A percentile compares a stretch with the other conserved stretches of the same genome.
Evolutionary conservation across 805 yeast genomes (phyloP).

Genomic region (Saccharomycopsis sp.): DNA sequence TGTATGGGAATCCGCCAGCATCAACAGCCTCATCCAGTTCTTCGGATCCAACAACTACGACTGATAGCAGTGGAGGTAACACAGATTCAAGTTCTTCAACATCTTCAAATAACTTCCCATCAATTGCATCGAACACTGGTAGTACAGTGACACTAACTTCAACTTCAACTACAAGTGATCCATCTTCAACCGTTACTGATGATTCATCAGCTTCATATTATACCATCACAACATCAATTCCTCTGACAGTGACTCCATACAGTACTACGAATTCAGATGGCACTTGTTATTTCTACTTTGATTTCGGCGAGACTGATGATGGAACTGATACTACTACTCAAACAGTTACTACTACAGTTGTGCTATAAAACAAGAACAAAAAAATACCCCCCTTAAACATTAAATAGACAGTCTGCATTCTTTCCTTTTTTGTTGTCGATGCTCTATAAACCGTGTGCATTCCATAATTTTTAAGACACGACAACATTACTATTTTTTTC

Average conservation of each 20-base stretch:
- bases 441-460: no score
- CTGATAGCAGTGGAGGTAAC: neutral
- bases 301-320: constrained; percentile 14
- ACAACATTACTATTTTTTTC: no score
- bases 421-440: neutral
- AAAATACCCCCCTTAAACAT: no score
- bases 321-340: constrained; percentile 5
- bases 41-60: neutral
- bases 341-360: constrained; percentile 11
- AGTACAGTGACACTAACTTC: neutral
- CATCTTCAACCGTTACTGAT: neutral
- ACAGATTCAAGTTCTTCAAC: constrained; percentile 2
- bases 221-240: constrained; percentile 10
- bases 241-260: constrained; percentile 10
- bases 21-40: neutral
- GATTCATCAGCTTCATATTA: constrained; percentile 2
- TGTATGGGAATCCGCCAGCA: constrained; percentile 15
- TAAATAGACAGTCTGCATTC: no score
- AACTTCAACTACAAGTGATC: neutral
- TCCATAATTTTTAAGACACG: no score
- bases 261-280: constrained; percentile 7
- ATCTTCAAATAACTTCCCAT: neutral
- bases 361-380: neutral
- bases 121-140: neutral
- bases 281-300: constrained; percentile 19